These are phyloP conservation scores for Globisporangium camurandrum DNA, from an alignment of 352 stramenopile genomes.

Conservation along the genomic window DNA sequence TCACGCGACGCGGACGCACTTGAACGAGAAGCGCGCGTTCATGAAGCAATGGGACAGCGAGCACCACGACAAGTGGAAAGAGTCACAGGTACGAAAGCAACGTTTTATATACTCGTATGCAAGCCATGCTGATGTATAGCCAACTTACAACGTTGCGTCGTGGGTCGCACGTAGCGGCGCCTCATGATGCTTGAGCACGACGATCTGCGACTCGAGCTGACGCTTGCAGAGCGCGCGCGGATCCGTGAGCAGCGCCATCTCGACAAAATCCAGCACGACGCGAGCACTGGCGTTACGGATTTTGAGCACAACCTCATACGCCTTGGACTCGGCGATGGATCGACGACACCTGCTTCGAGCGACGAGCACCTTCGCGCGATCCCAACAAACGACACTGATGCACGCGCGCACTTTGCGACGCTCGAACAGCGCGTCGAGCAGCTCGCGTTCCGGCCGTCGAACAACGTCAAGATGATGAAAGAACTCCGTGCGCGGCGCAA, in stretches of 20 bases:
- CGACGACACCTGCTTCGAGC: too few species aligned
- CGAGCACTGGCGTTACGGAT: conserved; percentile 26
- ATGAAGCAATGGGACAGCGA: conserved; percentile 56
- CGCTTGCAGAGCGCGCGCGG: conserved; percentile 35
- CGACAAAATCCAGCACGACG: conserved; percentile 27
- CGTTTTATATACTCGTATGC: too few species aligned
- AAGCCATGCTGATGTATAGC: not conserved
- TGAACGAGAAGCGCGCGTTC: conserved; percentile 53
- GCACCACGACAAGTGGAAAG: conserved; percentile 40
- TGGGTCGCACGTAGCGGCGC: conserved; percentile 14
- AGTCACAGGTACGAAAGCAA: conserved; percentile 37
- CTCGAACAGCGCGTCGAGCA: conserved; percentile 42
- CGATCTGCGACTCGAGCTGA: conserved; percentile 54
- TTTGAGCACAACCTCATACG: conserved; percentile 68
- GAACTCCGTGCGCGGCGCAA: conserved; percentile 60
- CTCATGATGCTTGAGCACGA: conserved; percentile 31
- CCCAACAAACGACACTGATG: conserved; percentile 23
- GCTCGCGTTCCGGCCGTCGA: conserved; percentile 61
- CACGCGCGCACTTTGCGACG: conserved; percentile 28
- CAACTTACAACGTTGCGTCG: not conserved
- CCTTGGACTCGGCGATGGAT: conserved; percentile 29
- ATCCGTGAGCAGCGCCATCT: conserved; percentile 22
- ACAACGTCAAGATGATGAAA: conserved; percentile 83
- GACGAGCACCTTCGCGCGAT: conserved; percentile 36
- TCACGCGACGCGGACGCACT: conserved; percentile 26